These are phyloP conservation scores for Paramecium primaurelia DNA, from an alignment of 73 alveolate species.

Conservation along the genomic window DNA sequence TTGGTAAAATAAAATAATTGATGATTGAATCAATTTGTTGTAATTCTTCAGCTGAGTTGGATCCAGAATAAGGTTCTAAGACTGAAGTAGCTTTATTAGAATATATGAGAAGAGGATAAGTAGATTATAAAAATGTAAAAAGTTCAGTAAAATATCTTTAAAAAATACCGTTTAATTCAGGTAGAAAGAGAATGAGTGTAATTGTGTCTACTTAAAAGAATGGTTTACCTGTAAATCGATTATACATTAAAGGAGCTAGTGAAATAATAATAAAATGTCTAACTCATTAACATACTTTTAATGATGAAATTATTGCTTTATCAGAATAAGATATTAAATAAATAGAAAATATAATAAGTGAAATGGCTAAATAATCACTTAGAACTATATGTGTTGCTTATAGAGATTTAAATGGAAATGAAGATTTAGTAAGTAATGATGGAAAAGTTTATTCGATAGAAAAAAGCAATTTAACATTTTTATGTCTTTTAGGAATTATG, in stretches of 20 bases:
- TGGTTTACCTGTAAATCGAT: background rate
- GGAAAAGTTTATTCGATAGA: constrained; percentile 64
- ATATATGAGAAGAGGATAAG: constrained; percentile 17
- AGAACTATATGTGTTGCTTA: constrained; percentile 80
- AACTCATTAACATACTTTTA: background rate
- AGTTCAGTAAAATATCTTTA: background rate
- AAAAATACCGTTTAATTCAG: constrained; percentile 54
- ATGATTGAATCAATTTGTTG: constrained; percentile 9
- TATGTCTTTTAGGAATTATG: constrained; percentile 78
- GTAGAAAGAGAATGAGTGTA: constrained; percentile 63
- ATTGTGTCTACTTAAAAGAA: background rate
- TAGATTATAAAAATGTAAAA: constrained; percentile 2
- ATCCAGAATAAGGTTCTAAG: constrained; percentile 51
- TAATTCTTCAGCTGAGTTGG: background rate
- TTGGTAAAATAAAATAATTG: background rate
- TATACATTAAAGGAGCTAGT: constrained; percentile 53
- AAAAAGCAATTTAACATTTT: constrained; percentile 65
- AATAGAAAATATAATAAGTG: constrained; percentile 63
- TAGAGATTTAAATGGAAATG: constrained; percentile 64
- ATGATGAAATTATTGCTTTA: background rate
- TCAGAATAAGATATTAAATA: background rate
- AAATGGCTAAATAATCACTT: constrained; percentile 76
- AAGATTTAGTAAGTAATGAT: constrained; percentile 47
- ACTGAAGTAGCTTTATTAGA: constrained; percentile 56
- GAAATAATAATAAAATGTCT: constrained; percentile 39